Evolutionary conservation across 2,329 filamentous ascomycete species (phyloP).

Genomic region (Ambrosiella cleistominuta): DNA sequence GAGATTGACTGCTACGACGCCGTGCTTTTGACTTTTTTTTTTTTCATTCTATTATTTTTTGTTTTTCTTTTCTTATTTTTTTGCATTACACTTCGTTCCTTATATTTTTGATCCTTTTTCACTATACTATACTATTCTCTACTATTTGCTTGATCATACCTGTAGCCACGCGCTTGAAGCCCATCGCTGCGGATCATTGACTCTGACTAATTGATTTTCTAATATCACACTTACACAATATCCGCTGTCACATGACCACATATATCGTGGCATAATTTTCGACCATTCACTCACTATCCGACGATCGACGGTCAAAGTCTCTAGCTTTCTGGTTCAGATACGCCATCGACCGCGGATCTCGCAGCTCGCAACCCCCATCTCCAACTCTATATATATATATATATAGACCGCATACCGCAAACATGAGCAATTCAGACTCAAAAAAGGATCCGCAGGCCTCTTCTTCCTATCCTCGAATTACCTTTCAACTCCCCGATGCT

Average conservation of each 20-base stretch:
- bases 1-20: background rate
- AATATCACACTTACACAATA: too few species aligned
- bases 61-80: background rate
- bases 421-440: background rate
- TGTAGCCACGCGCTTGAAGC: background rate
- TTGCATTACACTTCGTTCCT: background rate
- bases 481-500: conserved; percentile 11
- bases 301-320: too few species aligned
- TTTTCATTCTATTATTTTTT: background rate
- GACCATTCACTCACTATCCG: too few species aligned
- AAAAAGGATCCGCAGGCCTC: background rate
- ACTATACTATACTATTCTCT: background rate
- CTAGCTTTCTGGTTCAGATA: too few species aligned
- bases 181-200: background rate
- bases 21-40: background rate
- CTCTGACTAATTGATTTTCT: background rate
- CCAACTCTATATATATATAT: background rate
- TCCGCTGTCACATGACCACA: too few species aligned
- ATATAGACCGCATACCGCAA: background rate
- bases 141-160: background rate
- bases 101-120: background rate
- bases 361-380: too few species aligned
- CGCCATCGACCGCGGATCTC: too few species aligned
- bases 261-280: too few species aligned
- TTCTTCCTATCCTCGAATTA: conserved; percentile 7